These are phyloP conservation scores for Prunus mume DNA, from an alignment of 306 rosid genomes.

Conservation along the genomic window DNA sequence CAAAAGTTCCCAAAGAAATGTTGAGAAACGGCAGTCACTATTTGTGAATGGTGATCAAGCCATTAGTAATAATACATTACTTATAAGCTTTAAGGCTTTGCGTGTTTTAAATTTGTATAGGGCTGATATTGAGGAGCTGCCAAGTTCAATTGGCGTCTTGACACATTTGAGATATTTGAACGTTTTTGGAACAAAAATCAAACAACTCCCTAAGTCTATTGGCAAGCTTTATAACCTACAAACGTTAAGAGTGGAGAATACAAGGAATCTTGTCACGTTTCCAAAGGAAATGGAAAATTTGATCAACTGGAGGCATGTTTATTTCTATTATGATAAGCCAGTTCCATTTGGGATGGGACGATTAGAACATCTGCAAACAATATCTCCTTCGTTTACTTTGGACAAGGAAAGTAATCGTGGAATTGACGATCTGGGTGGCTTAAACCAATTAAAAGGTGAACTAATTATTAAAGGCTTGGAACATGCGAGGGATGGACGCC, in stretches of 20 bases:
- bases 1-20: background rate
- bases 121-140: background rate
- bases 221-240: background rate
- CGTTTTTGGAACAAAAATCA: background rate
- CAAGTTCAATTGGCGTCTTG: conserved; percentile 8
- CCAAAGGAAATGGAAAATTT: background rate
- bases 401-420: too few relatives aligned
- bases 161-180: conserved; percentile 8
- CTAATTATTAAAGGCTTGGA: background rate
- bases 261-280: fast-evolving
- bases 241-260: background rate
- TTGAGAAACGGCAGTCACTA: background rate
- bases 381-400: background rate
- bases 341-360: background rate
- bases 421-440: too few relatives aligned
- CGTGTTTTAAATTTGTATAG: background rate
- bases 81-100: background rate
- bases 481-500: background rate
- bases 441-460: background rate
- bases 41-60: background rate
- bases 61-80: background rate
- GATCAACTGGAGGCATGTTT: background rate
- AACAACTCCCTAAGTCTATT: background rate
- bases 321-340: fast-evolving
- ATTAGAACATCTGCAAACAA: background rate